Evolutionary conservation across 805 yeast genomes (phyloP).

Genomic region (Kazachstania taianensis): DNA sequence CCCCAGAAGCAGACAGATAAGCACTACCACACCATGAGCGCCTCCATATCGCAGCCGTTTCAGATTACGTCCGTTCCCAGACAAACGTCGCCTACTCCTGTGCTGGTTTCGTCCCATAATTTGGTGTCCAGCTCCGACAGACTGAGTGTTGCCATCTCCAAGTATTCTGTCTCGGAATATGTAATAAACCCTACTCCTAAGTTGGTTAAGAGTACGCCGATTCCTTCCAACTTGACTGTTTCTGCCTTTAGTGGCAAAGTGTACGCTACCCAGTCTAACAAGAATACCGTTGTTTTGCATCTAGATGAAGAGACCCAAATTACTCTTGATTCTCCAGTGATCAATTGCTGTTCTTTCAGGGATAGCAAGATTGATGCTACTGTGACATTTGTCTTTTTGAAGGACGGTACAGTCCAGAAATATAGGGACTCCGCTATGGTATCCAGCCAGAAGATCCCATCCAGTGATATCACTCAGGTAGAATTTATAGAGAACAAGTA

Average conservation of each 20-base stretch:
- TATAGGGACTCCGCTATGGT: slow-evolving; percentile 9
- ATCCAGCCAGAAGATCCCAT: slow-evolving; percentile 5
- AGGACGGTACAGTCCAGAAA: slow-evolving; percentile 24
- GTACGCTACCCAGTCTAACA: slow-evolving; percentile 7
- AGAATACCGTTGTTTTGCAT: slow-evolving; percentile 4
- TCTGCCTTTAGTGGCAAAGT: slow-evolving; percentile 22
- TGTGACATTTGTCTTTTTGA: slow-evolving; percentile 16
- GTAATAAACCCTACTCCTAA: slow-evolving; percentile 30
- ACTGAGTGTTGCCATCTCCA: slow-evolving; percentile 28
- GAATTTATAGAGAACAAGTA: slow-evolving; percentile 8
- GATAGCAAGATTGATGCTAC: slow-evolving; percentile 7
- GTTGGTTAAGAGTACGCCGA: slow-evolving; percentile 23
- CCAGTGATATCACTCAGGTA: slow-evolving; percentile 6
- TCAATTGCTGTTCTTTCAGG: slow-evolving; percentile 3
- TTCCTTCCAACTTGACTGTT: slow-evolving; percentile 27
- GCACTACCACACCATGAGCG: slow-evolving; percentile 25
- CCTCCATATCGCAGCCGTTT: slow-evolving; percentile 29
- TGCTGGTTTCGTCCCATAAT: slow-evolving; percentile 7
- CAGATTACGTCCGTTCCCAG: slow-evolving; percentile 27
- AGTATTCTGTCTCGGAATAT: slow-evolving; percentile 28
- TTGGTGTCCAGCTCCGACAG: slow-evolving; percentile 17
- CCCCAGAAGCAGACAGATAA: too few species aligned
- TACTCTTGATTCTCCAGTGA: slow-evolving; percentile 4
- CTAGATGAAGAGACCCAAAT: slow-evolving; percentile 6
- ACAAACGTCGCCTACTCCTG: slow-evolving; percentile 8